A percentile compares a stretch with the other conserved stretches of the same genome.
These are phyloP conservation scores for Linum lewisii DNA, from an alignment of 345 rosid genomes.

Conservation along the genomic window DNA sequence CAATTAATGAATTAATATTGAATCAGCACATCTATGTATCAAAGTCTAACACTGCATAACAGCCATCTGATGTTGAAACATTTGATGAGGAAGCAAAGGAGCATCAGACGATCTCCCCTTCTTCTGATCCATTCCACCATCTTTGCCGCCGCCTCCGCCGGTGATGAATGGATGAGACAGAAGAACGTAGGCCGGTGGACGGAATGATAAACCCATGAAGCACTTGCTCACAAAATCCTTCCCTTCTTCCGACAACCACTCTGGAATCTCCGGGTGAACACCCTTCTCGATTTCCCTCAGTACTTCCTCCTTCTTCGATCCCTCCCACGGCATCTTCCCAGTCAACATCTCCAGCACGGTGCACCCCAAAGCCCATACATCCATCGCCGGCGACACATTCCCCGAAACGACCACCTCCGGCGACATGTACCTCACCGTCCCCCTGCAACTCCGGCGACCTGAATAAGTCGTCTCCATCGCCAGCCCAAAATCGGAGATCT, in stretches of 20 bases:
- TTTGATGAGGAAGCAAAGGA: background rate
- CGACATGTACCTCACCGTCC: background rate
- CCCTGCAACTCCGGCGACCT: background rate
- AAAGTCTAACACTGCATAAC: too few species aligned
- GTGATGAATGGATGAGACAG: background rate
- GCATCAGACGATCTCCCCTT: too few species aligned
- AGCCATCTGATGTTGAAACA: too few species aligned
- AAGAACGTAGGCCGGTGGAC: background rate
- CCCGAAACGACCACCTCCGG: background rate
- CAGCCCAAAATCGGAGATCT: background rate
- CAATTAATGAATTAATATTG: too few species aligned
- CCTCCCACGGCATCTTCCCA: background rate
- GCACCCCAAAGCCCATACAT: background rate
- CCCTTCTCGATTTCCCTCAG: background rate
- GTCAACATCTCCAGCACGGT: background rate
- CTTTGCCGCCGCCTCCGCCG: too few species aligned
- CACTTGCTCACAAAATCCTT: background rate
- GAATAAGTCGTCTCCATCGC: background rate
- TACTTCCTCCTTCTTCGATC: background rate
- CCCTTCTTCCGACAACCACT: background rate
- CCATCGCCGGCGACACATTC: background rate
- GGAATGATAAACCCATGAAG: background rate
- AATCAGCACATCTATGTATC: too few species aligned
- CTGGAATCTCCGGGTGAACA: background rate
- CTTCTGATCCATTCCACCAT: too few species aligned